Evolutionary conservation across 1,284 basidiomycete genomes (phyloP), one percentile per base, ranked within the genome.

Genomic region (Gomphus sp.): DNA sequence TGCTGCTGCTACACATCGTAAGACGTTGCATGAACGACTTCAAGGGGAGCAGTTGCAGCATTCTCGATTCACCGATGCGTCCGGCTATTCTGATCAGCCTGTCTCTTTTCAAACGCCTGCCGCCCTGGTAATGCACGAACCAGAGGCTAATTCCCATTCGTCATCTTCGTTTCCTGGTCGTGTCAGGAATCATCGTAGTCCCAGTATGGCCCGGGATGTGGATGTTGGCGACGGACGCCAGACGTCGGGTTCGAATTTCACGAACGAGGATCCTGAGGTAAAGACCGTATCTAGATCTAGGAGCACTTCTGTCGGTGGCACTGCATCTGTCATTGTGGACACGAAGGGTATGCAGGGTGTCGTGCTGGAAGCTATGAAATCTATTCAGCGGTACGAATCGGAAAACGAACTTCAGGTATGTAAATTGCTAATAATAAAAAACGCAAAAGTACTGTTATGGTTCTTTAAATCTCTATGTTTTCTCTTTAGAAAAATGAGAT

Each of bases 291-390:
- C 39, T n/a, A 52, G 57, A 25, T 45, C 39, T n/a, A 43, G 57
- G 36, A 58, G 57, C 22, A 25, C 9, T 45, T 58, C 57, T 37
- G 16, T 58, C 16, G 18, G 14, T 28, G 31, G 7, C 10, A 16
- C 34, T 36, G 34, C 34, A 10, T 36, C 34, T 36, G 34, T 10
- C 6, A 12, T 36, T 31, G 39, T 14, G 8, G 58, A 59, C 44
- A 31, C 41, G 7, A 55, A 47, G 28, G 58, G 58, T 18, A 59
- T 59, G 51, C 58, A 59, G 28, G 52, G 52, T 2, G 52, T 59
- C 52, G 52, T 59, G 28, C 34, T 59, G 52, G 52, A 59, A 41
- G 58, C 58, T n/a, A 59, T 59, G 58, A 54, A 59, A 34, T 55
- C 58, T 18, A 54, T 59, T 25, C 52, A 59, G 52, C 50, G 51